phyloP scores from a whole-genome alignment of 2,329 filamentous ascomycete genomes.

The Fusarium austroafricanum region DNA sequence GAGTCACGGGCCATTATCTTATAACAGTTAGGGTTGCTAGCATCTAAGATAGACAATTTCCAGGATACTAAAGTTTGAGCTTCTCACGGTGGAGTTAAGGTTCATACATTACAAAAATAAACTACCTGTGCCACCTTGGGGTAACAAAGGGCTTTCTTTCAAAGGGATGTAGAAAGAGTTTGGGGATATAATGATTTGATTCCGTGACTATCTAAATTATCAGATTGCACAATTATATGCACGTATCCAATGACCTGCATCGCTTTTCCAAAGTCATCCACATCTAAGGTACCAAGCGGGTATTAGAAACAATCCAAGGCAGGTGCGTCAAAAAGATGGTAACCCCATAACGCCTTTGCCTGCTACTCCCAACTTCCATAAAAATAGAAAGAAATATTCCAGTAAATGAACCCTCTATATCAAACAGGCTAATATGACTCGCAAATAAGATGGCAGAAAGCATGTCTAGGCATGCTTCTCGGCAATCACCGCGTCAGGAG shows the following conservation, averaged over 20 bases:
- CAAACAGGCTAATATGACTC: slow-evolving; percentile 36
- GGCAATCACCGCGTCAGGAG: slow-evolving; percentile 19
- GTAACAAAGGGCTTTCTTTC: neutral
- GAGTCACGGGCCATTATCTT: neutral
- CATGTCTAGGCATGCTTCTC: slow-evolving; percentile 31
- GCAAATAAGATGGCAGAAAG: slow-evolving; percentile 8
- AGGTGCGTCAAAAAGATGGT: slow-evolving; percentile 18
- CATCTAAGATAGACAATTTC: neutral
- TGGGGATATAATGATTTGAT: slow-evolving; percentile 32
- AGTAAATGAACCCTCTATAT: slow-evolving; percentile 30
- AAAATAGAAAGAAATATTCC: slow-evolving; percentile 2
- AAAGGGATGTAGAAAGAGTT: neutral
- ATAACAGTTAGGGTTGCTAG: neutral
- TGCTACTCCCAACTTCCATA: slow-evolving; percentile 38
- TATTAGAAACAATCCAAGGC: slow-evolving; percentile 38
- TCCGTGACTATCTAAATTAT: slow-evolving; percentile 32
- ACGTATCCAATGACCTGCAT: slow-evolving; percentile 30
- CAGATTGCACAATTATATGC: slow-evolving; percentile 33
- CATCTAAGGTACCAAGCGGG: slow-evolving; percentile 37
- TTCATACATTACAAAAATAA: neutral
- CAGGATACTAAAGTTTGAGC: neutral
- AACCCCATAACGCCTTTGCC: slow-evolving; percentile 44
- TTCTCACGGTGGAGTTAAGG: neutral
- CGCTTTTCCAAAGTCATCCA: slow-evolving; percentile 40
- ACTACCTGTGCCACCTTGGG: no score